Conservation (phyloP, 202 grass and related monocot species). For the Eragrostis tef region DNA sequence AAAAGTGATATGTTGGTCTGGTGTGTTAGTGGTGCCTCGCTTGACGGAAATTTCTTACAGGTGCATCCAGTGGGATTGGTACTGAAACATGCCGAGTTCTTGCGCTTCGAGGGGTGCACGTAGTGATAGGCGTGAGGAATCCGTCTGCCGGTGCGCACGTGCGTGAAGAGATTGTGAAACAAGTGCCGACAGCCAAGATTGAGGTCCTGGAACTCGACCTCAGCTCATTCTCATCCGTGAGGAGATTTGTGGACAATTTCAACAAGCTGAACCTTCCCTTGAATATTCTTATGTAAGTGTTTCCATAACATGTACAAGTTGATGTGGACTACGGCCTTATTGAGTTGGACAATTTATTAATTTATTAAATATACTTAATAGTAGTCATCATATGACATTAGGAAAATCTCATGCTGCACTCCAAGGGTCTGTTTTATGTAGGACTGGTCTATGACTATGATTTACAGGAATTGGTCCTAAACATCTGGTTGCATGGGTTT, state of each 20-base stretch:
- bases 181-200: conserved; percentile 36
- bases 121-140: conserved; percentile 55
- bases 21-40: background rate
- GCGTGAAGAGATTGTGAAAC: conserved; percentile 42
- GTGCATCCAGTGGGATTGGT: conserved; percentile 57
- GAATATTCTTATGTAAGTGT: conserved; percentile 58
- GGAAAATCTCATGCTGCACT: too few species aligned
- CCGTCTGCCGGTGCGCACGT: conserved; percentile 12
- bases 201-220: conserved; percentile 52
- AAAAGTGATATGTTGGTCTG: background rate
- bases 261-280: conserved; percentile 31
- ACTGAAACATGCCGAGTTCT: conserved; percentile 55
- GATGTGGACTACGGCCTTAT: background rate
- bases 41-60: conserved; percentile 8
- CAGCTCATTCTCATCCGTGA: conserved; percentile 53
- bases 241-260: conserved; percentile 37
- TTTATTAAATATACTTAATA: background rate
- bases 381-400: background rate
- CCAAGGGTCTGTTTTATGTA: too few species aligned
- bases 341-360: background rate
- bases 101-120: conserved; percentile 44
- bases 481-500: too few species aligned
- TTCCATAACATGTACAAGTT: background rate
- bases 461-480: too few species aligned
- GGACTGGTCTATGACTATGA: too few species aligned